These are phyloP conservation scores for Stemphylium lycopersici DNA, from an alignment of 2,329 filamentous ascomycete species.

Conservation along the genomic window DNA sequence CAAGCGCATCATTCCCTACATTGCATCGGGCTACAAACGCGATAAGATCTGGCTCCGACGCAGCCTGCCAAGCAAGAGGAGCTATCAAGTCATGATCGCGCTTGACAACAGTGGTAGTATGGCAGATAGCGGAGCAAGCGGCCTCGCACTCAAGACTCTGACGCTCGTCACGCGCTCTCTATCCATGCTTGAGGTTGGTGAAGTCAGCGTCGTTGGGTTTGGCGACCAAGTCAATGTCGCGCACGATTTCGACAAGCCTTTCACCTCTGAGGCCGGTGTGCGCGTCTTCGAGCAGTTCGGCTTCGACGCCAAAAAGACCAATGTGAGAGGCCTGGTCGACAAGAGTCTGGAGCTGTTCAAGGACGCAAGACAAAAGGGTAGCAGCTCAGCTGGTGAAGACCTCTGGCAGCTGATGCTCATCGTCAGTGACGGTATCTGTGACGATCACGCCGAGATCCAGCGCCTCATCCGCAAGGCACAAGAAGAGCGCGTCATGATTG, in stretches of 20 bases:
- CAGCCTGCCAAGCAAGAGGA: conserved; percentile 86
- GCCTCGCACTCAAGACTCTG: conserved; percentile 89
- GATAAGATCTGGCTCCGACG: conserved; percentile 99
- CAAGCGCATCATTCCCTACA: conserved; percentile 99
- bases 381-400: conserved; percentile 62
- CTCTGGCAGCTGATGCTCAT: conserved; percentile 96
- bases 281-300: conserved; percentile 82
- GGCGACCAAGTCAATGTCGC: conserved; percentile 83
- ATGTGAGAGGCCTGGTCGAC: conserved; percentile 79
- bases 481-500: conserved; percentile 95
- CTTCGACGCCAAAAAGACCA: conserved; percentile 84
- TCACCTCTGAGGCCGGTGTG: conserved; percentile 81
- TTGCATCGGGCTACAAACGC: conserved; percentile 95
- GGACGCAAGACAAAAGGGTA: conserved; percentile 69
- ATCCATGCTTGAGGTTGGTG: conserved; percentile 90
- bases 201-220: conserved; percentile 90
- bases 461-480: conserved; percentile 84
- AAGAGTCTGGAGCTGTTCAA: conserved; percentile 83
- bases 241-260: conserved; percentile 82
- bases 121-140: conserved; percentile 78
- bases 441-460: conserved; percentile 83
- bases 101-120: conserved; percentile 96
- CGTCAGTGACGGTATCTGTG: conserved; percentile 91
- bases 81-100: conserved; percentile 96
- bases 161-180: conserved; percentile 88